A percentile compares a stretch with the other conserved stretches of the same genome.
Conservation (phyloP, 2,329 filamentous ascomycete species). For the Pyricularia pennisetigena region DNA sequence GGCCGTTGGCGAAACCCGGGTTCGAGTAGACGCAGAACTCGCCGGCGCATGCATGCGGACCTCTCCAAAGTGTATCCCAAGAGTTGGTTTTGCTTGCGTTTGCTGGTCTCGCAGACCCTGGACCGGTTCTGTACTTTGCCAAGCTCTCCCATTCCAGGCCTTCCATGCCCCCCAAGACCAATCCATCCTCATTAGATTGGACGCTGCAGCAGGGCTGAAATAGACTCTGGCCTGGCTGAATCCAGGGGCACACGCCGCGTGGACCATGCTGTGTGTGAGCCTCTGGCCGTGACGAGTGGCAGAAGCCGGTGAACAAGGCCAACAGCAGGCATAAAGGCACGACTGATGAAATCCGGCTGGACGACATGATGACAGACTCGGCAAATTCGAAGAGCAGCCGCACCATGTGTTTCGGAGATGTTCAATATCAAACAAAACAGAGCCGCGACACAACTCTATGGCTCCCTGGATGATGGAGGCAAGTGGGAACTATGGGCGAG, state of each 20-base stretch:
- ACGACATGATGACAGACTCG: neutral
- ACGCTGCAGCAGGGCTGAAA: neutral
- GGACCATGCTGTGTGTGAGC: too few relatives aligned
- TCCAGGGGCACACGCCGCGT: neutral
- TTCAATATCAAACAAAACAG: too few relatives aligned
- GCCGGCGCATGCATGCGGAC: slow-evolving; percentile 10
- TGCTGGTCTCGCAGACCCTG: neutral
- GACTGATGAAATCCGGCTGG: neutral
- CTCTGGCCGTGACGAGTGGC: neutral
- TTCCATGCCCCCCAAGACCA: neutral
- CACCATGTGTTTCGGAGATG: too few relatives aligned
- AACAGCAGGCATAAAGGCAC: neutral
- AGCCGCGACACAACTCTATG: too few relatives aligned
- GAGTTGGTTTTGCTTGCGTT: neutral
- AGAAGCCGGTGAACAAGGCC: neutral
- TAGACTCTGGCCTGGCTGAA: neutral
- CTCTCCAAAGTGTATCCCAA: slow-evolving; percentile 7
- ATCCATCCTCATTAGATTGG: neutral
- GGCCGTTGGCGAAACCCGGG: slow-evolving; percentile 8
- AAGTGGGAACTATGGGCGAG: neutral
- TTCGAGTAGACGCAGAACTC: slow-evolving; percentile 10
- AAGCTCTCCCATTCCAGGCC: neutral
- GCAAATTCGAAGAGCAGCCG: too few relatives aligned
- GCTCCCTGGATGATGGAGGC: neutral
- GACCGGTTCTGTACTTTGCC: neutral